These are phyloP conservation scores for Lolium perenne DNA, from an alignment of 176 grass and related monocot genomes.

Conservation along the genomic window DNA sequence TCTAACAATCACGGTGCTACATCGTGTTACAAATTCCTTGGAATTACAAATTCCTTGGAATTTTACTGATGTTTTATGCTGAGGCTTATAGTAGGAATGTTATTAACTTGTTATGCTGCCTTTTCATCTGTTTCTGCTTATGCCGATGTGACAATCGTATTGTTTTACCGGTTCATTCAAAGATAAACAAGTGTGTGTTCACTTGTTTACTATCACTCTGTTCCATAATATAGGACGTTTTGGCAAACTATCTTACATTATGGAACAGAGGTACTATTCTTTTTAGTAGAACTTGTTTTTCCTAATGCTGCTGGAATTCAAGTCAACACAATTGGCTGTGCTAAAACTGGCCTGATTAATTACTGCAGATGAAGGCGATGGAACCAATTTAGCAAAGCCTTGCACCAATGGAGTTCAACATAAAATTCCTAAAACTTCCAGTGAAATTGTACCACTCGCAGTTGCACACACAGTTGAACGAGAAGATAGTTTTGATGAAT, in stretches of 20 bases:
- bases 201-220: conserved; percentile 25
- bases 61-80: neutral
- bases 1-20: neutral
- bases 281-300: neutral
- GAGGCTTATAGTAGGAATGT: conserved; percentile 15
- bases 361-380: conserved; percentile 28
- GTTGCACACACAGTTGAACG: conserved; percentile 21
- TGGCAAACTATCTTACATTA: no score
- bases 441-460: conserved; percentile 13
- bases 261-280: no score
- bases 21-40: neutral
- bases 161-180: conserved; percentile 6
- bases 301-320: conserved; percentile 29
- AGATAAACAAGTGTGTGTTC: neutral
- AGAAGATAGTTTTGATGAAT: conserved; percentile 55
- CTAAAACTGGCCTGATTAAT: conserved; percentile 16
- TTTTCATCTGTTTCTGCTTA: conserved; percentile 31
- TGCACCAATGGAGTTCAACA: conserved; percentile 18
- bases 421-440: conserved; percentile 19
- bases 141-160: neutral
- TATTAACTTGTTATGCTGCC: neutral
- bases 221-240: no score
- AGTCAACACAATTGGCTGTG: neutral
- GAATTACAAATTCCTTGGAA: neutral
- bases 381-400: conserved; percentile 5